A percentile compares a stretch with the other conserved stretches of the same genome.
Evolutionary conservation across 2,329 filamentous ascomycete species (phyloP).

Genomic region (Aaosphaeria pasadenensis): DNA sequence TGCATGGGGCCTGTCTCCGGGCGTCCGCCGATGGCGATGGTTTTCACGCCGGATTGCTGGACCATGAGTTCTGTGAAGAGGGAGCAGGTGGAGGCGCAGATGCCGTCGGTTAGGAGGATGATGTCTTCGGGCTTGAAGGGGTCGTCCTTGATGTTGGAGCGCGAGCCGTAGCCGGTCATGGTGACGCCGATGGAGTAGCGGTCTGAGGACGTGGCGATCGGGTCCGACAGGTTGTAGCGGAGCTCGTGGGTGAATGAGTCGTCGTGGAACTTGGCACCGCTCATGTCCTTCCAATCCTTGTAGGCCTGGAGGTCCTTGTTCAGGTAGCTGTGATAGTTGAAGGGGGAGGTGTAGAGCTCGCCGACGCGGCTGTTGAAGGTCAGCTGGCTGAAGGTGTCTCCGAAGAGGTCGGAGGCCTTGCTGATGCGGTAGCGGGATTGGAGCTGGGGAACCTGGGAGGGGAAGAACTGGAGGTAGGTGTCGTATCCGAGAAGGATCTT

Average conservation of each 20-base stretch:
- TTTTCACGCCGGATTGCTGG: conserved; percentile 42
- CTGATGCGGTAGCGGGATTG: conserved; percentile 48
- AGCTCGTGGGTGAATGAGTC: conserved; percentile 39
- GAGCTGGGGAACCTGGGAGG: conserved; percentile 41
- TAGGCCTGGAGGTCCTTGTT: conserved; percentile 24
- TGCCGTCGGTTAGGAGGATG: conserved; percentile 42
- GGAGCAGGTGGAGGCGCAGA: conserved; percentile 46
- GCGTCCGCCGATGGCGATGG: conserved; percentile 43
- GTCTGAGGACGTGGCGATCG: conserved; percentile 28
- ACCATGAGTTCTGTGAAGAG: conserved; percentile 48
- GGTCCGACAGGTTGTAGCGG: conserved; percentile 39
- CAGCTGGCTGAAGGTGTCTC: conserved; percentile 17
- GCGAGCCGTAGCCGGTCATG: conserved; percentile 26
- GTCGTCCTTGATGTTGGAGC: conserved; percentile 24
- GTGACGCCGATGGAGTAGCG: conserved; percentile 22
- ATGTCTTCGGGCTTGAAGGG: conserved; percentile 39
- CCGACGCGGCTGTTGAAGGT: conserved; percentile 14
- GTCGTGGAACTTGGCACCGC: conserved; percentile 24
- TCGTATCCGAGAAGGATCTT: conserved; percentile 39
- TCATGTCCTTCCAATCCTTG: conserved; percentile 36
- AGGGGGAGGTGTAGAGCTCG: conserved; percentile 27
- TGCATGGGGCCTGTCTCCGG: conserved; percentile 41
- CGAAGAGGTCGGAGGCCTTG: conserved; percentile 27
- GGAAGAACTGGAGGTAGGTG: conserved; percentile 55
- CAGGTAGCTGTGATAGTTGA: conserved; percentile 33